A percentile compares a stretch with the other conserved stretches of the same genome.
Evolutionary conservation across 208 protist species (phyloP).

Genomic region (Phytomonas sp.): DNA sequence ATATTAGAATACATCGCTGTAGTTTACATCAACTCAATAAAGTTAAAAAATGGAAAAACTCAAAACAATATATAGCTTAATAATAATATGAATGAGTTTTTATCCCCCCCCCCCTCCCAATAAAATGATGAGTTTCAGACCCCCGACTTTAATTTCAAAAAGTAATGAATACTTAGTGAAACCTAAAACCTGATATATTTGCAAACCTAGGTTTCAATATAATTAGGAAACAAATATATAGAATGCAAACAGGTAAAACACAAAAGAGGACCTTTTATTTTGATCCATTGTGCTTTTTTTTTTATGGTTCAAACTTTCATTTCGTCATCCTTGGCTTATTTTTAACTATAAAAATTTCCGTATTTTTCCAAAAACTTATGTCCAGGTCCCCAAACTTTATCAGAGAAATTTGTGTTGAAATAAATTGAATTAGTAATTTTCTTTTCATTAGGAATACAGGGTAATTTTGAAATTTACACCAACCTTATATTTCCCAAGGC

Average conservation of each 20-base stretch:
- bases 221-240: neutral
- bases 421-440: neutral
- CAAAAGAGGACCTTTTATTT: neutral
- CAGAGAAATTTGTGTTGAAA: neutral
- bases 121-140: neutral
- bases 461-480: neutral
- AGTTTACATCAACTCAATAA: neutral
- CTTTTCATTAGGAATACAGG: neutral
- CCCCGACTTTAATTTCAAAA: neutral
- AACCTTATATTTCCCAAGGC: neutral
- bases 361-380: neutral
- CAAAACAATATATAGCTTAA: neutral
- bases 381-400: neutral
- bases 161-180: neutral
- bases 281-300: neutral
- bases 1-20: neutral
- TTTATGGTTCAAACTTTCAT: neutral
- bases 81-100: neutral
- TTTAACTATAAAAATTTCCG: neutral
- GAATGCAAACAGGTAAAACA: conserved; percentile 3
- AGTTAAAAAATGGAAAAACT: neutral
- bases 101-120: neutral
- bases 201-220: neutral
- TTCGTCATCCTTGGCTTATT: neutral
- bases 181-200: neutral